Evolutionary conservation across 2,329 filamentous ascomycete species (phyloP).

Genomic region (Ceratocystis destructans): DNA sequence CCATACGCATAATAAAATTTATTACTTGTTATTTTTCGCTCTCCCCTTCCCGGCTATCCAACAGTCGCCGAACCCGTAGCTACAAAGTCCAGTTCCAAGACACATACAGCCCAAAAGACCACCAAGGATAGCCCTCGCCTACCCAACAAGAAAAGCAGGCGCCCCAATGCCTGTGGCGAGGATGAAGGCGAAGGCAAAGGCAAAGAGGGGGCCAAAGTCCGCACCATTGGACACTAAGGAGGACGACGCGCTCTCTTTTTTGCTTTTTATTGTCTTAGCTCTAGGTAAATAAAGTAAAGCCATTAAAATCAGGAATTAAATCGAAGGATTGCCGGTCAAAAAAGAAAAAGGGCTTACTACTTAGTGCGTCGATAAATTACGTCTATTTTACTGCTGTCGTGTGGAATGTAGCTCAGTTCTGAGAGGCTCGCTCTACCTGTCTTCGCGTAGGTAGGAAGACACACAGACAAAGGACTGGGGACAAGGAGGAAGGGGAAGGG

Average conservation of each 20-base stretch:
- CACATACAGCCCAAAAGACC: no score
- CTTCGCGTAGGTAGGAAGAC: background rate
- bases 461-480: background rate
- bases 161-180: no score
- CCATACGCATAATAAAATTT: background rate
- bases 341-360: background rate
- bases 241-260: background rate
- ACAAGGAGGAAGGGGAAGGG: background rate
- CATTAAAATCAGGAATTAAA: slow-evolving; percentile 2
- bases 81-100: no score
- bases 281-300: background rate
- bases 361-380: background rate
- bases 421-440: background rate
- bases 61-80: no score
- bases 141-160: no score
- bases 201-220: no score
- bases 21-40: background rate
- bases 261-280: no score
- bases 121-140: no score
- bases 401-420: background rate
- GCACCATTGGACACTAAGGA: no score
- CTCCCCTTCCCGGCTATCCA: background rate
- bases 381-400: background rate
- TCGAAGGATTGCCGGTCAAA: background rate
- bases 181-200: no score